phyloP scores from a whole-genome alignment of 768 basidiomycete genomes.

The Arthromyces matolae region DNA sequence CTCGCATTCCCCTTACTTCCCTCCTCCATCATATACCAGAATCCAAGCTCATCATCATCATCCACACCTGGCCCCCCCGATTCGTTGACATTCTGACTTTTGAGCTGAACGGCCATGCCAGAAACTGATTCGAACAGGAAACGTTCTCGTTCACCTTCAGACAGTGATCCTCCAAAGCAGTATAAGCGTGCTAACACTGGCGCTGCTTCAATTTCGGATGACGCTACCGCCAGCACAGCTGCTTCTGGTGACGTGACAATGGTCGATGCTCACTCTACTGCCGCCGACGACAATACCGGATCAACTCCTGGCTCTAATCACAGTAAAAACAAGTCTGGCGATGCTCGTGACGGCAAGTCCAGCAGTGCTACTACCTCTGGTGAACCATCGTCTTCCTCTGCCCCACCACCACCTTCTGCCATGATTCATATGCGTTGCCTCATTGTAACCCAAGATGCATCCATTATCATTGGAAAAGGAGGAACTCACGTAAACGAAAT shows the following conservation, averaged over 20 bases:
- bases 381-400: conserved; percentile 48
- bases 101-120: conserved; percentile 74
- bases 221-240: conserved; percentile 48
- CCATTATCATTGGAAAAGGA: conserved; percentile 96
- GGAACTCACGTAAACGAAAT: conserved; percentile 98
- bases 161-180: conserved; percentile 74
- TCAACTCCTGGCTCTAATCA: conserved; percentile 47
- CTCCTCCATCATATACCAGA: conserved; percentile 50
- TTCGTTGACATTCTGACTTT: conserved; percentile 31
- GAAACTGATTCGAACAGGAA: conserved; percentile 83
- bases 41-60: conserved; percentile 35
- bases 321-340: conserved; percentile 37
- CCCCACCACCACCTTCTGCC: conserved; percentile 50
- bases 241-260: conserved; percentile 63
- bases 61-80: conserved; percentile 39
- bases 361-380: conserved; percentile 47
- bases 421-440: conserved; percentile 97
- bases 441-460: conserved; percentile 98
- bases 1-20: conserved; percentile 60
- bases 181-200: conserved; percentile 85
- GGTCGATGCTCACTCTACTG: conserved; percentile 52
- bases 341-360: conserved; percentile 33
- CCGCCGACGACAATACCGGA: conserved; percentile 54
- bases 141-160: conserved; percentile 82
- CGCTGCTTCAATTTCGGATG: conserved; percentile 59